Percentiles rank a stretch among this genome's conserved stretches.
Evolutionary conservation across 2,329 filamentous ascomycete genomes (phyloP).

Genomic region (Bipolaris sorokiniana): DNA sequence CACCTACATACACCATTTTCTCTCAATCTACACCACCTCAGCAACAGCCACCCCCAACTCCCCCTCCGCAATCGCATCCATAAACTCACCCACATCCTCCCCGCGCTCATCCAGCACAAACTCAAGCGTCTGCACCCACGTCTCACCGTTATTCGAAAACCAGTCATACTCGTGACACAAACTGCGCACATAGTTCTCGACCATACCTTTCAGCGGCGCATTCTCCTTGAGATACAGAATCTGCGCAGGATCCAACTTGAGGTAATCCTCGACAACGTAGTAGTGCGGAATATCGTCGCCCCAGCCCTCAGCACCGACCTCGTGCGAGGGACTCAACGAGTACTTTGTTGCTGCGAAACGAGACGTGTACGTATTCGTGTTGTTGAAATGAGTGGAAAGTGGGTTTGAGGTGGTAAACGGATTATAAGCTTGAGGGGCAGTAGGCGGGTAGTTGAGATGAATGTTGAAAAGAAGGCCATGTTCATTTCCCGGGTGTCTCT

Average conservation of each 20-base stretch:
- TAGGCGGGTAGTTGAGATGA: conserved; percentile 57
- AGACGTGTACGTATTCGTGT: conserved; percentile 40
- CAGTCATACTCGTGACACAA: conserved; percentile 57
- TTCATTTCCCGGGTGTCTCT: conserved; percentile 59
- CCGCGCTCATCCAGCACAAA: conserved; percentile 63
- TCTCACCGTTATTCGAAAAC: conserved; percentile 69
- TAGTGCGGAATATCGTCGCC: conserved; percentile 69
- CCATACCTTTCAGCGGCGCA: conserved; percentile 62
- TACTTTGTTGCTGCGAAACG: conserved; percentile 55
- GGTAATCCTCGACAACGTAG: conserved; percentile 68
- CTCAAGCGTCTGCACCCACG: conserved; percentile 64
- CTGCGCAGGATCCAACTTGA: conserved; percentile 67
- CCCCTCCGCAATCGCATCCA: conserved; percentile 70
- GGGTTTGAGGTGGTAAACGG: conserved; percentile 35
- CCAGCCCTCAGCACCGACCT: conserved; percentile 66
- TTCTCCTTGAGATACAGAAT: conserved; percentile 64
- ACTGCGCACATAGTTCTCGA: conserved; percentile 60
- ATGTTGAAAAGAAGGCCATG: conserved; percentile 61
- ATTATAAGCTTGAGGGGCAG: conserved; percentile 41
- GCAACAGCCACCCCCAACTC: conserved; percentile 67
- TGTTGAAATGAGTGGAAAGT: conserved; percentile 49
- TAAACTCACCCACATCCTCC: conserved; percentile 62
- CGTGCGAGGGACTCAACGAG: conserved; percentile 56
- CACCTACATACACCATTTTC: neutral
- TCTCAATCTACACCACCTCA: neutral